Evolutionary conservation across 768 basidiomycete genomes (phyloP).

Genomic region (Amanita thiersii): DNA sequence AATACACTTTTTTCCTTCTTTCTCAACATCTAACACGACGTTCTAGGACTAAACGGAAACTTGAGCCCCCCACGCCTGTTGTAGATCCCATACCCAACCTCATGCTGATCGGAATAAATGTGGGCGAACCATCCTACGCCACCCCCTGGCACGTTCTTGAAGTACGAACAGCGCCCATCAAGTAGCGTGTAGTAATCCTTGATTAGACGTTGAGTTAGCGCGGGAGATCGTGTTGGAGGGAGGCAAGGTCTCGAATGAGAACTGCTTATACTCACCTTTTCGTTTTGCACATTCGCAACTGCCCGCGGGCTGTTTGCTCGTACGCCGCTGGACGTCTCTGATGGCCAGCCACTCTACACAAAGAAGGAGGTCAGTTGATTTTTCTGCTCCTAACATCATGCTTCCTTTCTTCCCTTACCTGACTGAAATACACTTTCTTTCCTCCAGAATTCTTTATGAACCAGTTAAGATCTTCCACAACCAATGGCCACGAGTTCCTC

Average conservation of each 20-base stretch:
- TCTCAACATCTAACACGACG: conserved; percentile 56
- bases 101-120: conserved; percentile 60
- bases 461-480: conserved; percentile 53
- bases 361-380: not conserved
- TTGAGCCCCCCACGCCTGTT: conserved; percentile 38
- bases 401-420: conserved; percentile 38
- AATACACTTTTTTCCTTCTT: too few species aligned
- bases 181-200: conserved; percentile 59
- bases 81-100: conserved; percentile 69
- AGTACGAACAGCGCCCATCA: conserved; percentile 51
- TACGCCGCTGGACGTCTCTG: too few species aligned
- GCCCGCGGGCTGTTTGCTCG: too few species aligned
- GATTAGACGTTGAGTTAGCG: conserved; percentile 1
- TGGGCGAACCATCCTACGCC: conserved; percentile 81
- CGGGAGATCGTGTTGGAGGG: too few species aligned
- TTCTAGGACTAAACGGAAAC: conserved; percentile 58
- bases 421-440: conserved; percentile 70
- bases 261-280: too few species aligned
- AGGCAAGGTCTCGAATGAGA: too few species aligned
- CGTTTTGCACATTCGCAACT: too few species aligned
- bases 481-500: conserved; percentile 53
- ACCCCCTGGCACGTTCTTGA: conserved; percentile 52
- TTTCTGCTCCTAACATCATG: not conserved
- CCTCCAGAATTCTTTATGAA: conserved; percentile 54
- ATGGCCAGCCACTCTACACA: not conserved